Base-by-base conservation (phyloP, 441 rosid species). In the Eutrema salsugineum region DNA sequence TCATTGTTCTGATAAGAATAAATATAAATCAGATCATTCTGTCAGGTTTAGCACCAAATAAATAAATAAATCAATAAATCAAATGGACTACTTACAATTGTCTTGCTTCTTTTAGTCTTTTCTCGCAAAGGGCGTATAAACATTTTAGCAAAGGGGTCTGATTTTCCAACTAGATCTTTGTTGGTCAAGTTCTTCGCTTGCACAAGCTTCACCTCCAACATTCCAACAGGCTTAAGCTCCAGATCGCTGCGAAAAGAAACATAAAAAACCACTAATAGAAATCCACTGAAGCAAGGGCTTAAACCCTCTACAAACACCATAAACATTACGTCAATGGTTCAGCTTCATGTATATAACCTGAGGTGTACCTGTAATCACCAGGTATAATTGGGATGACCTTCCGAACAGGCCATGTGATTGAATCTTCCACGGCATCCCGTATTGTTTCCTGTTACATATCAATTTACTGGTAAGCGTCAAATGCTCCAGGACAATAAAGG, bases 351-450 rank as follows among this genome's bases (percentile, higher is more conserved):
- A 58, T 57, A 24, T 38, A 14, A 44, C 61, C 27, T 42, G 40
- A 48, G 67, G 81, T 61, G 51, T 81, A 88, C 99, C 98, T 87
- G 68, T 96, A 93, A 81, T 95, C 98, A 49, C 98, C 99, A 64
- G 98, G 97, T 73, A 91, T 68, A 77, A 95, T 93, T 36, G 91
- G 86, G 44, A 89, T 74, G 78, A 93, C 83, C 82, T 95, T 91
- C 76, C 99, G 81, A 56, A 95, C 97, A 63, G 99, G 99, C 99
- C 98, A 95, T 62, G 90, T 94, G 59, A 91, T 82, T 27, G 97
- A 85, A 83, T 92, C 99, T 81, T 94, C 97, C 66, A 94, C 55
- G 11, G 98, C 96, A 86, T 94, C 89, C 57, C 79, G 71, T 75
- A 95, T 91, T 15, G 97, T 93, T 78, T 83, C 96, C 99, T 95